Conservation (phyloP, 768 basidiomycete species). For the Rhodotorula sphaerocarpa region DNA sequence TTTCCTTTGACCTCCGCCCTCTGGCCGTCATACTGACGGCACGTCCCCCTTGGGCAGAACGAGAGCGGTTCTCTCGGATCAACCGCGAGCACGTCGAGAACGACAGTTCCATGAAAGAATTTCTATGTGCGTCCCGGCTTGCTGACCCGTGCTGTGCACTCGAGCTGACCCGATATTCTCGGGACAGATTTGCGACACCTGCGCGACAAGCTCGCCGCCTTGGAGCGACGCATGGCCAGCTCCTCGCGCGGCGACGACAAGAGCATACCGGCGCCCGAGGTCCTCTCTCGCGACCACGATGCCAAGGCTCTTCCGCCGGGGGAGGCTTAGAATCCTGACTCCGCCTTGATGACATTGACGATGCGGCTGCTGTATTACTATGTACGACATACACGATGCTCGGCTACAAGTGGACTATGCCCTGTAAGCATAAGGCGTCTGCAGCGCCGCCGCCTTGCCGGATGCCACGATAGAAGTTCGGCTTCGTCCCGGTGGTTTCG, state of each 20-base stretch:
- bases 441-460: neutral
- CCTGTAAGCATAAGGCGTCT: constrained; percentile 16
- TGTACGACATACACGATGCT: neutral
- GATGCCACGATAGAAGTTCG: constrained; percentile 3
- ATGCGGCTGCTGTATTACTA: neutral
- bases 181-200: constrained; percentile 13
- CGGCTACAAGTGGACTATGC: neutral
- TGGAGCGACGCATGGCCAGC: constrained; percentile 7
- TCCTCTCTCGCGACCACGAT: no score
- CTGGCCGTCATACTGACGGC: neutral
- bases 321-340: no score
- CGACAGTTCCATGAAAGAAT: constrained; percentile 9
- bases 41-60: neutral
- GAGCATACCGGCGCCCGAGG: no score
- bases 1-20: neutral
- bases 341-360: neutral
- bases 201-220: constrained; percentile 1
- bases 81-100: constrained; percentile 21
- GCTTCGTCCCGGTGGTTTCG: neutral
- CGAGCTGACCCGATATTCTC: neutral
- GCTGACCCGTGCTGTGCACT: neutral
- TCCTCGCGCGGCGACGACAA: neutral
- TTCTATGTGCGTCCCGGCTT: constrained; percentile 12
- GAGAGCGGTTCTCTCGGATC: constrained; percentile 3
- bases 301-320: no score